Evolutionary conservation across 2,329 filamentous ascomycete species (phyloP), one percentile per base, ranked within the genome.

Genomic region (Ascosphaera aggregata): DNA sequence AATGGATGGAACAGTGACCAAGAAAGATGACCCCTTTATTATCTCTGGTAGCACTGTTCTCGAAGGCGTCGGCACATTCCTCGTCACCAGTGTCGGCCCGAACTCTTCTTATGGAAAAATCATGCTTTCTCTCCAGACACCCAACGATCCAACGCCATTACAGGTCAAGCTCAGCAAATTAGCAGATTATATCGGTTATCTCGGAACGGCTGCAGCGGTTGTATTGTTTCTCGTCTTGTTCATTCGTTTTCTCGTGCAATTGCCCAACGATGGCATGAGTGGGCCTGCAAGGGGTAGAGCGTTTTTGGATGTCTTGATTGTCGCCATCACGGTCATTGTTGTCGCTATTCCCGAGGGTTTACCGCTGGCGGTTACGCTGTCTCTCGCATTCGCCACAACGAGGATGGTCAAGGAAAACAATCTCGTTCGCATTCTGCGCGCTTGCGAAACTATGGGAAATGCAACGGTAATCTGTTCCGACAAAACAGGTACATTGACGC

Each of bases 211-310:
- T 36, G 63, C 70, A 43, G 80, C 82, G 37, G 81, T 78, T 45
- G 62, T 89, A 11, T 64, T 93, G 36, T 93, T 94, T 58, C 65
- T 86, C 36, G 77, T 91, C 36, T 65, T 93, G 11, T 71, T 93
- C 50, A 85, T 93, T 59, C 71, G 82, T 49, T 94, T 92, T 52
- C 63, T 89, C 8, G 80, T 74, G 37, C 60, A 71, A 9, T 66
- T 93, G 2, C 66, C 56, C 40, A 60, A 55, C 15, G 63, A 69
- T 42, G 45, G 51, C 2, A 59, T 59, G 1, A 66, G 66, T 0
- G 65, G 81, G 2, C 73, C 80, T 2, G 55, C 73, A 39, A 93
- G 91, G 59, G 84, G 79, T 7, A 80, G 86, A 49, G 65, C 70
- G 39, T 82, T 82, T 48, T 64, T 82, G 46, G 67, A 76, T 43